Percentiles rank a stretch among this genome's conserved stretches.
phyloP scores from a whole-genome alignment of 306 rosid species.

The Ormosia semicastrata region DNA sequence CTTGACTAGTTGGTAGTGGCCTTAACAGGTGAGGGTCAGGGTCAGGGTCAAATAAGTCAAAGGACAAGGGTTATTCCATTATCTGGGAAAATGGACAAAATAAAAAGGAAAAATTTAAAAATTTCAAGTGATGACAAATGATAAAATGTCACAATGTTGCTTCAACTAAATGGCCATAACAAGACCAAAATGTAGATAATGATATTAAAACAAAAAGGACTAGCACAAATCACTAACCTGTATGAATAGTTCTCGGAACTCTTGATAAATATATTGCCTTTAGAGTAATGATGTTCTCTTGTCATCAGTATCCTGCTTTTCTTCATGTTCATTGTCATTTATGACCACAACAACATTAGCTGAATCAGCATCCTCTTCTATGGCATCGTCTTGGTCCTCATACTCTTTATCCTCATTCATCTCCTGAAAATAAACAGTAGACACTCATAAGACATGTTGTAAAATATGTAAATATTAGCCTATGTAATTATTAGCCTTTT shows the following conservation, averaged over 20 bases:
- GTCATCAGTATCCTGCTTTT: constrained; percentile 37
- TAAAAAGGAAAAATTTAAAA: neutral
- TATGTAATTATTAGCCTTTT: too few species aligned
- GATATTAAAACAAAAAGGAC: neutral
- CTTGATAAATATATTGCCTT: constrained; percentile 22
- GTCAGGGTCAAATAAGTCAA: neutral
- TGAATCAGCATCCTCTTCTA: constrained; percentile 46
- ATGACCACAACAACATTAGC: constrained; percentile 42
- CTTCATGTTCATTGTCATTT: constrained; percentile 39
- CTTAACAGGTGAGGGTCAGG: neutral
- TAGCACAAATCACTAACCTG: constrained; percentile 27
- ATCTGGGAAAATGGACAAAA: neutral
- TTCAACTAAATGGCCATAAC: neutral
- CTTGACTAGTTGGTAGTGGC: neutral
- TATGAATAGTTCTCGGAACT: constrained; percentile 31
- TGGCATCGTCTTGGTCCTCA: constrained; percentile 27
- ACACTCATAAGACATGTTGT: neutral
- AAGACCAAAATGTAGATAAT: neutral
- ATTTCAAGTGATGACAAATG: neutral
- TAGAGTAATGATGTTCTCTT: constrained; percentile 30
- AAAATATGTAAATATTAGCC: too few species aligned
- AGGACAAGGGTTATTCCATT: neutral
- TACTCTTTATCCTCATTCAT: constrained; percentile 29
- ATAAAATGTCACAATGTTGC: neutral
- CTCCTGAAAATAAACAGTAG: constrained; percentile 19